A percentile compares a stretch with the other conserved stretches of the same genome.
Evolutionary conservation across 768 basidiomycete species (phyloP).

Genomic region (Paxillus rubicundulus): DNA sequence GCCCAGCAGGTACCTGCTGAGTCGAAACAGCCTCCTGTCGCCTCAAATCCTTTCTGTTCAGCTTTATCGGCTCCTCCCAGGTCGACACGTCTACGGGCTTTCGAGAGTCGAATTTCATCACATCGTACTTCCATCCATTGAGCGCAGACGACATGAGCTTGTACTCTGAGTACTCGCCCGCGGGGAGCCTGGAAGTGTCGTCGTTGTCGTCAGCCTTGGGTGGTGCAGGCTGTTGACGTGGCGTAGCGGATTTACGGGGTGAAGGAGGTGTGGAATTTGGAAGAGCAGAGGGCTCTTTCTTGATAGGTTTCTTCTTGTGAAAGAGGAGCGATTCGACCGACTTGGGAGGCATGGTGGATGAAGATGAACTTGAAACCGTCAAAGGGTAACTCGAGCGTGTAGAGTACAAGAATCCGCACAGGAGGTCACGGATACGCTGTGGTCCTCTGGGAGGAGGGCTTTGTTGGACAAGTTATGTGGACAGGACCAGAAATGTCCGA

Average conservation of each 20-base stretch:
- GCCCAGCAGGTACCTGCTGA: slow-evolving; percentile 54
- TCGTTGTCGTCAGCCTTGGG: slow-evolving; percentile 46
- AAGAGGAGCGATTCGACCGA: slow-evolving; percentile 54
- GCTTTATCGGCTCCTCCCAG: slow-evolving; percentile 76
- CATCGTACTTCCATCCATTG: slow-evolving; percentile 88
- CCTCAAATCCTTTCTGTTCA: slow-evolving; percentile 82
- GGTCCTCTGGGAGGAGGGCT: too few relatives aligned
- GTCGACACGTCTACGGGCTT: slow-evolving; percentile 65
- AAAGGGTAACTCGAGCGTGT: neutral
- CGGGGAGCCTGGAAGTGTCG: slow-evolving; percentile 54
- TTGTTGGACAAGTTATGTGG: neutral
- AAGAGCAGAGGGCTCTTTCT: slow-evolving; percentile 16
- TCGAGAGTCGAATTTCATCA: slow-evolving; percentile 86
- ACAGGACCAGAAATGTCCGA: slow-evolving; percentile 1
- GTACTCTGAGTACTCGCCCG: slow-evolving; percentile 72
- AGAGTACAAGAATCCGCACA: neutral
- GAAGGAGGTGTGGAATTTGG: slow-evolving; percentile 20
- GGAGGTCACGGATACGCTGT: too few relatives aligned
- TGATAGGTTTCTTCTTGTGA: slow-evolving; percentile 57
- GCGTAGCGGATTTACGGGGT: slow-evolving; percentile 37
- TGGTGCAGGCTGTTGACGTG: slow-evolving; percentile 41
- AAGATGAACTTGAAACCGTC: neutral
- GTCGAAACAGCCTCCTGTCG: slow-evolving; percentile 40
- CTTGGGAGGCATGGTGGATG: slow-evolving; percentile 26
- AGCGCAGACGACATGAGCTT: slow-evolving; percentile 74